Base-by-base conservation (phyloP, 208 protist species). In the Crithidia brevicula region DNA sequence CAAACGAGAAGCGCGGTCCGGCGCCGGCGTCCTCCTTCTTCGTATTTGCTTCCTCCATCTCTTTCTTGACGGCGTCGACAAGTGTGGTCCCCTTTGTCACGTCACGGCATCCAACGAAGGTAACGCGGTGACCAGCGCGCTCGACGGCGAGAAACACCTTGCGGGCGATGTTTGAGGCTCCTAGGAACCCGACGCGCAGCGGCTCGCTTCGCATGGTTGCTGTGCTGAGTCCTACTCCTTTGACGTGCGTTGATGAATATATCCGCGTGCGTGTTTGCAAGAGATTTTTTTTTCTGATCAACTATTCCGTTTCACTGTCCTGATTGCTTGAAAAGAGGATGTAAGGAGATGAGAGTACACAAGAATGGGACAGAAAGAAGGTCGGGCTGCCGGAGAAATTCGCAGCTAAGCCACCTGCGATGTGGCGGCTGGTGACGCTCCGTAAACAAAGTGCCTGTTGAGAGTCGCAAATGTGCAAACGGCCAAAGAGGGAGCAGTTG, bases 151-250 rank as follows among this genome's bases (percentile, higher is more conserved):
- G 28, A 66, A 76, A 89, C 16, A 56, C 67, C 57, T 85, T 80
- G 45, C 54, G 56, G 11, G 73, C 59, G 15, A 89, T 71, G 20
- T 33, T 73, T 5, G 82, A 66, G 22, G 79, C 79, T 25, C 82
- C 81, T 22, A 89, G 76, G 23, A 89, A 50, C 10, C 86, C 86
- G 18, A 92, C 66, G 27, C 82, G 79, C 31, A 88, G 53, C 18
- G 65, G 57, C 28, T 77, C 65, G 28, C 62, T 67, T 13, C 42
- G 64, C 58, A 72, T 75, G 23, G 20, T 54, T 34, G 52, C 28
- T 13, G 36, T 20, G 1, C 38, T n/a, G 3, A 11, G 15, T 28
- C 36, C 0, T 64, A 30, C 64, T 20, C 56, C 5, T 67, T n/a
- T 46, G 50, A 52, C 0, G 33, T 0, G 65, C 11, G 25, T 31